phyloP scores from a whole-genome alignment of 192 early-diverging fungal species.

The Phycomyces nitens region DNA sequence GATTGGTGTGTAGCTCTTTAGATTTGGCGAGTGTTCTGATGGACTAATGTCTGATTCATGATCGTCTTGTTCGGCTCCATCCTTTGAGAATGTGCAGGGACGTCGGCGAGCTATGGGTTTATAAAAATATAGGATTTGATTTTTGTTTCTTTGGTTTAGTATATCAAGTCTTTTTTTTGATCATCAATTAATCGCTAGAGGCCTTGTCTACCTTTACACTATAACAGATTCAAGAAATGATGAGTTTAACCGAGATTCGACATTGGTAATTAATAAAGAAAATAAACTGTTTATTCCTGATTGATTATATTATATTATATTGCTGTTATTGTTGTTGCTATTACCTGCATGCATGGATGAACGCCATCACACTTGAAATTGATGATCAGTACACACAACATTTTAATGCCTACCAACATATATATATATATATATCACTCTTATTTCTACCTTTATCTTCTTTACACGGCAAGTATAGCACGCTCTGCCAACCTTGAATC shows the following conservation, averaged over 20 bases:
- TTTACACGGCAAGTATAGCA: slow-evolving; percentile 36
- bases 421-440: not conserved
- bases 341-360: slow-evolving; percentile 41
- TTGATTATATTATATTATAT: too few species aligned
- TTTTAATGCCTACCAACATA: not conserved
- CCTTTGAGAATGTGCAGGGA: slow-evolving; percentile 36
- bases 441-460: slow-evolving; percentile 32
- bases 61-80: slow-evolving; percentile 21
- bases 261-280: not conserved
- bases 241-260: not conserved
- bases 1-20: not conserved
- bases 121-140: not conserved
- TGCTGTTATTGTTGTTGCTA: not conserved
- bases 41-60: not conserved
- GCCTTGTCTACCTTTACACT: slow-evolving; percentile 26
- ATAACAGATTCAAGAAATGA: slow-evolving; percentile 4
- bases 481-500: slow-evolving; percentile 34
- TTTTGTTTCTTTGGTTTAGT: slow-evolving; percentile 3
- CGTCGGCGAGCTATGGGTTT: slow-evolving; percentile 36
- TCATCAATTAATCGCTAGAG: too few species aligned
- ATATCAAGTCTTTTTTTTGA: too few species aligned
- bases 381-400: not conserved
- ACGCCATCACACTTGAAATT: slow-evolving; percentile 34
- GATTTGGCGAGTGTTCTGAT: slow-evolving; percentile 2
- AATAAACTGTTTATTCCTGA: too few species aligned